Percentiles rank a stretch among this genome's conserved stretches.
phyloP scores from a whole-genome alignment of 163 green algal species.

The Scenedesmus sp. region DNA sequence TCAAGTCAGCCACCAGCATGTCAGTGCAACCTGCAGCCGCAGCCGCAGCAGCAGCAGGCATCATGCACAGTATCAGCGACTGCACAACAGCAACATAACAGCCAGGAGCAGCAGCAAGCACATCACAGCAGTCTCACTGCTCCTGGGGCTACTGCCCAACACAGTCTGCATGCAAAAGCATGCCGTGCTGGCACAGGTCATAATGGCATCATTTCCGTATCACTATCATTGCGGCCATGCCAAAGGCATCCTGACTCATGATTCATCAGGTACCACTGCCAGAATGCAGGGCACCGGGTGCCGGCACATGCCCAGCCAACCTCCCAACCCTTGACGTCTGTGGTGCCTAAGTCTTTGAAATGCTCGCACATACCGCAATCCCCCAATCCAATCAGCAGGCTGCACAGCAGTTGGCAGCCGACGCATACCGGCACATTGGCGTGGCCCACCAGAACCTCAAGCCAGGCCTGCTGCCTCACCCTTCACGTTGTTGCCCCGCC shows the following conservation, averaged over 20 bases:
- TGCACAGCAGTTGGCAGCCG: too few relatives aligned
- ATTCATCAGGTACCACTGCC: too few relatives aligned
- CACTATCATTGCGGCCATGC: too few relatives aligned
- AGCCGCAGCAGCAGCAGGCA: background rate
- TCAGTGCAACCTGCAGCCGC: slow-evolving; percentile 79
- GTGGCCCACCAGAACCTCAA: background rate
- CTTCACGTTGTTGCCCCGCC: slow-evolving; percentile 94
- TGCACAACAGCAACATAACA: background rate
- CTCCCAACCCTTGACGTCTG: too few relatives aligned
- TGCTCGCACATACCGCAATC: too few relatives aligned
- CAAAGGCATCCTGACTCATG: too few relatives aligned
- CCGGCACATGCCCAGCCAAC: background rate
- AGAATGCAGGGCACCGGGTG: too few relatives aligned
- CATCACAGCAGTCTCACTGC: slow-evolving; percentile 52
- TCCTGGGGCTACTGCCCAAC: background rate
- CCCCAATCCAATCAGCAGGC: too few relatives aligned
- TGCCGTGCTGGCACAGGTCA: slow-evolving; percentile 45
- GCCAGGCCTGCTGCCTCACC: slow-evolving; percentile 31
- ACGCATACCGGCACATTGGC: too few relatives aligned
- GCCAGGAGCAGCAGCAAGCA: background rate
- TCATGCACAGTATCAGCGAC: background rate
- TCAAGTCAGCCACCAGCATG: slow-evolving; percentile 81
- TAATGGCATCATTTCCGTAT: too few relatives aligned
- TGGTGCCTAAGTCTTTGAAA: too few relatives aligned
- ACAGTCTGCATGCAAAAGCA: background rate